Base-by-base conservation (phyloP, 1,139 yeast species). In the Protomyces macrosporus region DNA sequence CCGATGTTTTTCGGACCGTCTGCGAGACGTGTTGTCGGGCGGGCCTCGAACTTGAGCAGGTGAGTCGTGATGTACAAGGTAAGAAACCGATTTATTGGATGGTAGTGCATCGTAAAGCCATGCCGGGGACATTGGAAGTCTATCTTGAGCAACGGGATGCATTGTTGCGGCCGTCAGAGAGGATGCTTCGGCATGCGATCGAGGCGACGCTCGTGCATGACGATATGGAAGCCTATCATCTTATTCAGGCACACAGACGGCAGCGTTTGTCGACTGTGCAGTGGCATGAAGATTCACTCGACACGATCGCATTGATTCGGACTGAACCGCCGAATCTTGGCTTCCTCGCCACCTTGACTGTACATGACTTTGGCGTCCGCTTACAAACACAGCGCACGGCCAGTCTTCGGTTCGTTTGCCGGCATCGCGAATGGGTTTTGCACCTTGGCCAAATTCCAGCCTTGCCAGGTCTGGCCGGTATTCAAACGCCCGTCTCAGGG, bases 31-130 rank as follows among this genome's bases (percentile, higher is more conserved):
- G 60, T 32, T 3, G 36, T 23, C 51, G 42, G 32, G 54, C 55
- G 3, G 51, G 40, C 7, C 36, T 57, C 9, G 1, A 34, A 1
- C 37, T 57, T 1, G 37, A 37, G 14, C 9, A 45, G 12, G 37
- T 57, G 40, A 50, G 50, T 10, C 30, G 39, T 3, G 30, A 6
- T 9, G 7, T 48, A 33, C 48, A 50, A n/a, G 55, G 55, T 12
- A 53, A 50, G 36, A 12, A 36, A 6, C 60, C 60, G 4, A 57
- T 57, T n/a, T 57, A 48, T 32, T 57, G 60, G 60, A 57, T 50
- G 55, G 39, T 50, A 30, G 60, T 57, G 30, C n/a, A 50, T n/a
- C 39, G 30, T 10, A 36, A 32, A 9, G 48, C 16, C n/a, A 57
- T 57, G 60, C 60, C 60, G 0, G 60, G 60, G 3, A 57, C 55